Evolutionary conservation across 164 flowering plant genomes (phyloP).

Genomic region (Macadamia tetraphylla): DNA sequence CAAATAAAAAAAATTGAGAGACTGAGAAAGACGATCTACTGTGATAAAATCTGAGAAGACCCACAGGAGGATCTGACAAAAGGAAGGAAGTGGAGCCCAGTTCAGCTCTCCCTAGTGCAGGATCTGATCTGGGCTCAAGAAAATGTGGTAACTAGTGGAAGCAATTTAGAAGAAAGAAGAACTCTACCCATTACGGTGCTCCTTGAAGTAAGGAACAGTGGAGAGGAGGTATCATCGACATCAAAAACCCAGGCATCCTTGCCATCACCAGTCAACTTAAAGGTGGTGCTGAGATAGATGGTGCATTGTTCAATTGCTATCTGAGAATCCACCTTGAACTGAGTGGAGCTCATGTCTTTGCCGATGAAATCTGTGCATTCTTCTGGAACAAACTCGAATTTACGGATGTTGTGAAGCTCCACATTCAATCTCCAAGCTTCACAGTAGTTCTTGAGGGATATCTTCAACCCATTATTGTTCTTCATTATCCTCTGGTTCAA

Average conservation of each 20-base stretch:
- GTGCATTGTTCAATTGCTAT: constrained; percentile 43
- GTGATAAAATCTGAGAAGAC: no score
- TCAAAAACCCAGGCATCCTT: constrained; percentile 76
- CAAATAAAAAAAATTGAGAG: no score
- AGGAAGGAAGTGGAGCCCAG: no score
- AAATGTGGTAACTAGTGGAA: no score
- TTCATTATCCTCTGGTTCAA: constrained; percentile 21
- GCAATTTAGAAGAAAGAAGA: no score
- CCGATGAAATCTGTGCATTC: constrained; percentile 57
- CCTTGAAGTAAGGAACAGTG: constrained; percentile 58
- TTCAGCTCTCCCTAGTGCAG: no score
- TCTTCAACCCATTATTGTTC: constrained; percentile 8
- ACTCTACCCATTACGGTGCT: constrained; percentile 50
- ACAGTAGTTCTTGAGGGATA: constrained; percentile 59
- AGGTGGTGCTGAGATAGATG: constrained; percentile 33
- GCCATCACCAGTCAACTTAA: constrained; percentile 39
- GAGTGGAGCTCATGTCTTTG: constrained; percentile 63
- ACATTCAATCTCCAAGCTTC: constrained; percentile 83
- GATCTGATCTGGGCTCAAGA: no score
- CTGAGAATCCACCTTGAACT: constrained; percentile 52
- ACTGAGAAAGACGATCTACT: no score
- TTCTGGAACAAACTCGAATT: constrained; percentile 56
- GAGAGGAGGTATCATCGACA: constrained; percentile 69
- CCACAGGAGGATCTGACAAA: no score
- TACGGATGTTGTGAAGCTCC: constrained; percentile 66